phyloP scores from a whole-genome alignment of 306 rosid species.

The Citrullus colocynthis region DNA sequence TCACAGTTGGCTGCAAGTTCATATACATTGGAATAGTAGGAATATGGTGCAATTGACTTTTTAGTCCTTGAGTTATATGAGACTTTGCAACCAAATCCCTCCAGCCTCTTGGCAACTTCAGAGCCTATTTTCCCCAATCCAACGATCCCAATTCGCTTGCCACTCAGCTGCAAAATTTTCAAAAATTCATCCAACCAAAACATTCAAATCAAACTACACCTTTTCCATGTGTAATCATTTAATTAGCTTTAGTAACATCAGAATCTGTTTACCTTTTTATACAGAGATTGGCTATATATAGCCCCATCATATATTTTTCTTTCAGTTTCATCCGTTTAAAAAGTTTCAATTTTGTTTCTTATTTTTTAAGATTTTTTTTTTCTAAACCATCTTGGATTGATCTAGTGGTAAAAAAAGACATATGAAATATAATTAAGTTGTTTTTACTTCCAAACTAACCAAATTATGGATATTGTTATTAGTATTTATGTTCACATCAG shows the following conservation, averaged over 20 bases:
- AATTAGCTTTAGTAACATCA: not conserved
- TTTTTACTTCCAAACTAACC: too few species aligned
- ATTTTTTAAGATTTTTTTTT: too few species aligned
- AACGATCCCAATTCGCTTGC: slow-evolving; percentile 37
- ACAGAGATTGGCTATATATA: too few species aligned
- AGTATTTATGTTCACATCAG: too few species aligned
- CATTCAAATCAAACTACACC: not conserved
- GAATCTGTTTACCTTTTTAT: too few species aligned
- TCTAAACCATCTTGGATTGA: too few species aligned
- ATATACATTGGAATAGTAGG: slow-evolving; percentile 20
- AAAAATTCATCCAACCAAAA: not conserved
- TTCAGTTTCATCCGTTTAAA: too few species aligned
- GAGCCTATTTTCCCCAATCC: slow-evolving; percentile 44
- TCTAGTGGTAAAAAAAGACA: too few species aligned
- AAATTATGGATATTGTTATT: too few species aligned
- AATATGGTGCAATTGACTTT: slow-evolving; percentile 21
- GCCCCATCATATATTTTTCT: too few species aligned
- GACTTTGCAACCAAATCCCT: slow-evolving; percentile 29
- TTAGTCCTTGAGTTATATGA: slow-evolving; percentile 31
- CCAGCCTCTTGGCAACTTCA: slow-evolving; percentile 38
- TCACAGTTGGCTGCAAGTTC: slow-evolving; percentile 31
- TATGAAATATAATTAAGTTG: too few species aligned
- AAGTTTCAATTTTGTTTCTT: too few species aligned
- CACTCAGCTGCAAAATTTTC: slow-evolving; percentile 17
- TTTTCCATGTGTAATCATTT: not conserved